A percentile compares a stretch with the other conserved stretches of the same genome.
phyloP scores from a whole-genome alignment of 805 yeast genomes.

The Blastobotrys muscicola region DNA sequence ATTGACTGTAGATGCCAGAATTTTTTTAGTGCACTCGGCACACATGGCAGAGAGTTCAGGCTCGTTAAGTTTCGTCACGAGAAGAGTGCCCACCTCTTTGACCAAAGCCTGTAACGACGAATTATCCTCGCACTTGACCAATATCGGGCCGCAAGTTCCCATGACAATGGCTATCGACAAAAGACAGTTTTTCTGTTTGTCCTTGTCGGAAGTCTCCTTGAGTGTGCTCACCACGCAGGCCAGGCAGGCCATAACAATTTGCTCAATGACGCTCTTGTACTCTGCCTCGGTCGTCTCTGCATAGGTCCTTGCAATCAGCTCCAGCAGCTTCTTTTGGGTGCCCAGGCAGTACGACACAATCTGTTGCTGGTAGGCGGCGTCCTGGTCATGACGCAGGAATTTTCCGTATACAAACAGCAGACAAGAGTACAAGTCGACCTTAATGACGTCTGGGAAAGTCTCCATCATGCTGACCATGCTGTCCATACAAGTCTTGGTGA shows the following conservation, averaged over 20 bases:
- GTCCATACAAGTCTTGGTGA: conserved; percentile 40
- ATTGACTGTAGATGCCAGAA: conserved; percentile 34
- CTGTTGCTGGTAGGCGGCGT: conserved; percentile 30
- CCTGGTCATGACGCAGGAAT: conserved; percentile 34
- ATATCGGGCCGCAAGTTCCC: conserved; percentile 26
- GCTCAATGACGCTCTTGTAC: conserved; percentile 22
- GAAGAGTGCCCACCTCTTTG: conserved; percentile 15
- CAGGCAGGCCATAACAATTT: conserved; percentile 18
- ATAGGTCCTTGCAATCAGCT: conserved; percentile 15
- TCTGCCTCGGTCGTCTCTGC: conserved; percentile 10
- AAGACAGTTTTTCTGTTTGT: conserved; percentile 27
- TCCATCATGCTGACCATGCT: conserved; percentile 54
- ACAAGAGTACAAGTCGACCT: conserved; percentile 63
- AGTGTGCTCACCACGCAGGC: conserved; percentile 11
- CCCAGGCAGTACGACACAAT: conserved; percentile 46
- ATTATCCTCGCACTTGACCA: too few species aligned
- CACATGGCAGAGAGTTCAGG: conserved; percentile 34
- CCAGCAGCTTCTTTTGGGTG: conserved; percentile 38
- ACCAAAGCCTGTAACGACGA: too few species aligned
- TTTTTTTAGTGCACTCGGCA: conserved; percentile 53
- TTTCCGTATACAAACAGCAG: conserved; percentile 52
- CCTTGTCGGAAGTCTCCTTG: conserved; percentile 3
- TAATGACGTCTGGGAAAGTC: conserved; percentile 57
- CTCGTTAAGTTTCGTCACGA: conserved; percentile 31
- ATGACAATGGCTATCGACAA: conserved; percentile 38